Conservation (phyloP, 495 filamentous ascomycete genomes). For the Aspergillus panamensis region DNA sequence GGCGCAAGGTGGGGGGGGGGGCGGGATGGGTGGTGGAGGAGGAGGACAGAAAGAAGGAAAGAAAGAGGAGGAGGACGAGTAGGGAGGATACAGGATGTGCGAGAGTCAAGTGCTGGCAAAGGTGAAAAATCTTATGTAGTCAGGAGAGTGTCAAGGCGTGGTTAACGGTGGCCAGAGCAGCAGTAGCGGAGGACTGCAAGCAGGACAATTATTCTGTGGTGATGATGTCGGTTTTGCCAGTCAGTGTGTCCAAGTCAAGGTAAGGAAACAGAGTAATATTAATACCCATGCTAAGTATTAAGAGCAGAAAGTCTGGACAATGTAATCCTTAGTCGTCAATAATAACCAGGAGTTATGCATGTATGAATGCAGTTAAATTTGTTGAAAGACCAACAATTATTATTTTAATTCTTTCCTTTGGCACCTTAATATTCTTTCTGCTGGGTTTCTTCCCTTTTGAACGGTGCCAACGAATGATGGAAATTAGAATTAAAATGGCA, state of each 20-base stretch:
- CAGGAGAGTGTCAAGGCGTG: constrained; percentile 7
- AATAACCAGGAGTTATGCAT: constrained; percentile 17
- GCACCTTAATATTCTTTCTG: neutral
- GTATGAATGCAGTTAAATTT: constrained; percentile 3
- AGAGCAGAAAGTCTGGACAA: constrained; percentile 2
- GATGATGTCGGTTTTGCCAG: constrained; percentile 7
- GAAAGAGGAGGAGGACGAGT: constrained; percentile 5
- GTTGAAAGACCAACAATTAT: neutral
- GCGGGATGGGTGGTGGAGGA: constrained; percentile 6
- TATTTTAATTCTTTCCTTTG: neutral
- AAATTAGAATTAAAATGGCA: constrained; percentile 9
- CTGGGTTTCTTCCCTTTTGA: constrained; percentile 7
- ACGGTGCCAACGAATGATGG: constrained; percentile 14
- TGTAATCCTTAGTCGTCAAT: constrained; percentile 9
- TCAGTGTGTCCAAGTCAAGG: constrained; percentile 1
- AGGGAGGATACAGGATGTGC: neutral
- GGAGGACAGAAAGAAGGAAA: constrained; percentile 1
- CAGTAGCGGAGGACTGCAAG: constrained; percentile 1
- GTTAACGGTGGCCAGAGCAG: constrained; percentile 12
- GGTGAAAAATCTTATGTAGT: constrained; percentile 8
- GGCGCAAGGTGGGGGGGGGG: constrained; percentile 5
- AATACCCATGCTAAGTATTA: constrained; percentile 16
- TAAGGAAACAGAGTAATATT: constrained; percentile 9
- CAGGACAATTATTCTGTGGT: constrained; percentile 1
- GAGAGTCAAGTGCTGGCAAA: neutral